Base-by-base conservation (phyloP, 768 basidiomycete genomes). In the Tylopilus sp. region DNA sequence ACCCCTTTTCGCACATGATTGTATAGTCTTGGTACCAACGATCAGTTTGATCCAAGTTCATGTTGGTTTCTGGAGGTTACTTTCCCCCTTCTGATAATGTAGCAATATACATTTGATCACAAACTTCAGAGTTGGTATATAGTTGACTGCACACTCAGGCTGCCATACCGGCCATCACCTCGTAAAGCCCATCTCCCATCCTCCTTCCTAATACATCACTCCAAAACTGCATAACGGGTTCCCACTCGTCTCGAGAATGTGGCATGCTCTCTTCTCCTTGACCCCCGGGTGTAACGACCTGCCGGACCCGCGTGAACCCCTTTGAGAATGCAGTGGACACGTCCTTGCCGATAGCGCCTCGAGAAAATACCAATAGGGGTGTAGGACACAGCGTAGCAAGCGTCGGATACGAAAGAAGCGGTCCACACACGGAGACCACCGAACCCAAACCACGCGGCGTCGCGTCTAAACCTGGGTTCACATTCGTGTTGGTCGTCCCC, bases 151-250 rank as follows among this genome's bases (percentile, higher is more conserved):
- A 17, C 12, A 28, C n/a, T 48, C 47, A 48, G 30, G 11, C 31
- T 19, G 33, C 42, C 8, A 49, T 53, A 3, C 71, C 63, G 10
- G 63, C 78, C 77, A 85, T 78, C 10, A 92, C 84, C 56, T 90
- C 85, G 53, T 86, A 87, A 53, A 88, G 60, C 11, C 83, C 87
- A 6, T 83, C 79, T 11, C 72, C 75, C 57, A 78, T 77, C 62
- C 86, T 78, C 56, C 74, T 77, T 2, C 71, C 74, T 17, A 94
- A 71, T 36, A 71, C 69, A 63, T 84, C 80, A 59, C 90, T 87
- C 92, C 92, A 95, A 69, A 93, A 92, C 53, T 77, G 73, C 89
- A 96, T 93, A 42, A 94, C 79, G 1, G 84, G 83, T 62, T 83
- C 79, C 91, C 90, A 94, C 61, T 93, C 90, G 12, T 83, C 81